Evolutionary conservation across 1,284 basidiomycete genomes (phyloP).

Genomic region (Phellopilus nigrolimitatus): DNA sequence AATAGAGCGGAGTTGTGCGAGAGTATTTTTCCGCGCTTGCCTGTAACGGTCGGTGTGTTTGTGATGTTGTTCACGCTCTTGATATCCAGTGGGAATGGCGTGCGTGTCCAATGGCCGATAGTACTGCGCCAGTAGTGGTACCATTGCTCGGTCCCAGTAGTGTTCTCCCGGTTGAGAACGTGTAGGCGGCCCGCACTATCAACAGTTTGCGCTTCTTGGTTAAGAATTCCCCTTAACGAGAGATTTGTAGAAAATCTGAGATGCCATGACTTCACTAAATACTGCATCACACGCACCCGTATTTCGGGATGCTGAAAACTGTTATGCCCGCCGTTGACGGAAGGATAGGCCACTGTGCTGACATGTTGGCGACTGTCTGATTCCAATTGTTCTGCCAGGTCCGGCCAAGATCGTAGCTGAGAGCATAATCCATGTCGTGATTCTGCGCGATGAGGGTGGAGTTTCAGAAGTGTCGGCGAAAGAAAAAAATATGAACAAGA

Average conservation of each 20-base stretch:
- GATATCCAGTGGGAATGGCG: constrained; percentile 30
- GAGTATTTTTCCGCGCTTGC: constrained; percentile 39
- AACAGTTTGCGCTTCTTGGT: constrained; percentile 40
- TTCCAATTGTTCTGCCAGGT: constrained; percentile 39
- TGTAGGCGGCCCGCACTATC: constrained; percentile 36
- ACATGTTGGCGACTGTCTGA: constrained; percentile 30
- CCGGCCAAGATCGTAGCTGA: constrained; percentile 32
- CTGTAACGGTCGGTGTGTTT: constrained; percentile 36
- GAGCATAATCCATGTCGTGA: constrained; percentile 39
- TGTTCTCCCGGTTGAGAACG: constrained; percentile 41
- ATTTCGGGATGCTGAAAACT: constrained; percentile 39
- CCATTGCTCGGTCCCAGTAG: constrained; percentile 37
- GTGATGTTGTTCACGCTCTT: constrained; percentile 36
- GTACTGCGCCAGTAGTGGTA: constrained; percentile 40
- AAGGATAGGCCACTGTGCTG: constrained; percentile 30
- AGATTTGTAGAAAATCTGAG: neutral
- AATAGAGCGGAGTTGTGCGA: constrained; percentile 27
- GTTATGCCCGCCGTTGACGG: constrained; percentile 38
- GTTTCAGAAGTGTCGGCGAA: neutral
- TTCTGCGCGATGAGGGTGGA: constrained; percentile 28
- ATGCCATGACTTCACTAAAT: neutral
- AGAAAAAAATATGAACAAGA: neutral
- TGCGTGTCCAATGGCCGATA: constrained; percentile 35
- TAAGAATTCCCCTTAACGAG: constrained; percentile 35
- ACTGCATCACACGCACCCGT: constrained; percentile 29